Evolutionary conservation across 1,139 yeast genomes (phyloP), one percentile per base, ranked within the genome.

Genomic region (Casaregolazyma lundiana): DNA sequence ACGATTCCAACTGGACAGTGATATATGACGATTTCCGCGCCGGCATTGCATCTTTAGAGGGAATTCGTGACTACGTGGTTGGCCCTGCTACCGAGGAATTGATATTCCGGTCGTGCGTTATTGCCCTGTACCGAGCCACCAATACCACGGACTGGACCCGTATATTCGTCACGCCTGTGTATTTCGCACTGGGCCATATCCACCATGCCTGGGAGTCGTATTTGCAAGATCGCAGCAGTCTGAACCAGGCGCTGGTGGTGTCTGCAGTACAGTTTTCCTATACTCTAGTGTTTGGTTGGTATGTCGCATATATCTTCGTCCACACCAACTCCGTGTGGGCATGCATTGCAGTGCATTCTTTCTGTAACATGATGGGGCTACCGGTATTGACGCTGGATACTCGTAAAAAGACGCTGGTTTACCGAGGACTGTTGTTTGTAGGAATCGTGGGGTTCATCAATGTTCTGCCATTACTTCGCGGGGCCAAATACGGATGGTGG

Each of bases 51-150:
- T 69, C 71, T 19, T 58, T 79, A 1, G 68, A 71, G 53, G 85
- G 86, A 1, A 45, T 82, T 38, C 68, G 96, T 50, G 84, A 86
- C 61, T 76, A 78, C 50, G 49, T 87, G 0, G 73, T 86, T 52
- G 97, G 95, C 0, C 98, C 98, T 0, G 48, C 86, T 1, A 83
- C 96, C 0, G 99, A 92, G 62, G 99, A 92, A 61, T 56, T 89
- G 29, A 77, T 88, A 6, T 92, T 84, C 63, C 73, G 97, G 3
- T 75, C 87, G 0, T 68, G 84, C 41, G 67, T 84, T 1, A 55
- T 82, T 18, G 71, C 75, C 7, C 62, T 75, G 6, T 67, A 70
- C 46, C 54, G 62, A 38, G 72, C 70, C 8, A 64, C 60, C 3
- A 53, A 58, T 20, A 46, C 54, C 11, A 13, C 30, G 5, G 22